These are phyloP conservation scores for Bonia amplexicaulis DNA, from an alignment of 176 grass and related monocot species.

Conservation along the genomic window DNA sequence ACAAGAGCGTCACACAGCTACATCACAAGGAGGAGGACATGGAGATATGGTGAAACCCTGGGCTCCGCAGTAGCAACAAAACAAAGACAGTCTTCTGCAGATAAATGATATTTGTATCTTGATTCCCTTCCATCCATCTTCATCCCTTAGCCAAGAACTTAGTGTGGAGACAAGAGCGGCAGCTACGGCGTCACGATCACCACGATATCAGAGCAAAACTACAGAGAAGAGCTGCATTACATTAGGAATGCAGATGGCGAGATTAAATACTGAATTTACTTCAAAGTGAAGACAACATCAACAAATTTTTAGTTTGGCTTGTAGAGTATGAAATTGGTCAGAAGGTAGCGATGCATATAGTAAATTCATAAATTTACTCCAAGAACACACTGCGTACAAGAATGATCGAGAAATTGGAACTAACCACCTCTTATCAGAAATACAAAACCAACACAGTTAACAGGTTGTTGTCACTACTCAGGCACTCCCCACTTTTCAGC, in stretches of 20 bases:
- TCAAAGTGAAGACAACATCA: background rate
- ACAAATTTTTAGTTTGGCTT: background rate
- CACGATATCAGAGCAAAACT: background rate
- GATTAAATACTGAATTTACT: background rate
- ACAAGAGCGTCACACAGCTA: background rate
- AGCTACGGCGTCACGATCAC: conserved; percentile 19
- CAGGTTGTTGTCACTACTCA: background rate
- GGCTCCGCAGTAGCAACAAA: background rate
- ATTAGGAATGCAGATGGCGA: background rate
- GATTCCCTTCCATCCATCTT: background rate
- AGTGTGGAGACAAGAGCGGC: conserved; percentile 14
- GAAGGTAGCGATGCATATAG: background rate
- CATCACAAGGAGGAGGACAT: background rate
- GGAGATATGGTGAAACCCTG: background rate
- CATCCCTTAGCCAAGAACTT: background rate
- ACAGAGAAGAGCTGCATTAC: background rate
- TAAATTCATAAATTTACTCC: background rate
- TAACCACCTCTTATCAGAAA: background rate
- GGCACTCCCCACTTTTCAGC: background rate
- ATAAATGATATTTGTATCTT: background rate
- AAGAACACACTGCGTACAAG: background rate
- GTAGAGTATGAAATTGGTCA: background rate
- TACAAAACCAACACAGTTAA: background rate
- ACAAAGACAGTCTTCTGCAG: background rate
- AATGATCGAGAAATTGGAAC: background rate